Base-by-base conservation (phyloP, 2,329 filamentous ascomycete genomes). In the Aspergillus persii region DNA sequence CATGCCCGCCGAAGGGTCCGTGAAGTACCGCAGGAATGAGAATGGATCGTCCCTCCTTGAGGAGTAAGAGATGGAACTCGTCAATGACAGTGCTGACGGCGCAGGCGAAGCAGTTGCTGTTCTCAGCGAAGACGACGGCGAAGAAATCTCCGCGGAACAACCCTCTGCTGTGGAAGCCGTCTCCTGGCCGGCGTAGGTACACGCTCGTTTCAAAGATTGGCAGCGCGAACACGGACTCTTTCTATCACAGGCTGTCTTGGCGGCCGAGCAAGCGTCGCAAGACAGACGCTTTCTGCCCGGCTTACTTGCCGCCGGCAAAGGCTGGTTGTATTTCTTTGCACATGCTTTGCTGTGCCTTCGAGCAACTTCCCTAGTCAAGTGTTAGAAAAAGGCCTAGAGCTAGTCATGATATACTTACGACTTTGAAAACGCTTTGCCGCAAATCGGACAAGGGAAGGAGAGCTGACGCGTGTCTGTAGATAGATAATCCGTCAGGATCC, bases 281-380 rank as follows among this genome's bases (percentile, higher is more conserved):
- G 70, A 71, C 29, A 67, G 62, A 27, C 68, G 65, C 54, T 72
- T 72, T 56, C 70, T 66, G 29, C 70, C 70, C 4, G 70, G 68
- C 58, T 66, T 69, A 26, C 63, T 67, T 33, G 70, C 61, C 36
- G 65, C 64, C 9, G 68, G 68, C n/a, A 60, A 30, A 15, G 68
- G 70, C 41, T 65, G 68, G 33, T 70, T 69, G 52, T 69, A 58
- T 53, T 71, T 72, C 36, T 59, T 70, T 15, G 70, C 70, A 33
- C 70, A 72, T 56, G 50, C 27, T 59, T 70, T 72, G 48, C 61
- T 69, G 61, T 72, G 70, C 23, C 70, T 63, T 51, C 70, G 66
- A 4, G 68, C 67, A 26, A 72, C 70, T 54, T 72, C 70, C 30
- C 70, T 72, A 41, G 3, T 18, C 1, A 5, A 41, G 3, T 41